Evolutionary conservation across 1,284 basidiomycete species (phyloP).

Genomic region (Amylostereum areolatum): DNA sequence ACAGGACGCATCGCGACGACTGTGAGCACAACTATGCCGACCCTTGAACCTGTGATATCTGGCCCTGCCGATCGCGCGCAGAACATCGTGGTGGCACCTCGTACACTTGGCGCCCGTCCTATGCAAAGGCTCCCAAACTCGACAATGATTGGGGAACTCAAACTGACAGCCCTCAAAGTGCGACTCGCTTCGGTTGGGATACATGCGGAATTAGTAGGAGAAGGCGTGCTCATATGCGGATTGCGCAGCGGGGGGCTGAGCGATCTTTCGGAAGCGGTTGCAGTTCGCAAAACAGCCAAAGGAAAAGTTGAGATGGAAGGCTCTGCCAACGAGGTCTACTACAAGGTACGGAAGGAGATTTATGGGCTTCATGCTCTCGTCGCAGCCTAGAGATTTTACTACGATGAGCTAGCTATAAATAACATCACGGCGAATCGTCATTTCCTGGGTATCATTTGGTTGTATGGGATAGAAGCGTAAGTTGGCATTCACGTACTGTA

Average conservation of each 20-base stretch:
- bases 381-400: slow-evolving; percentile 47
- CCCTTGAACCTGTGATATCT: slow-evolving; percentile 48
- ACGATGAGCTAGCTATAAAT: background rate
- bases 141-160: slow-evolving; percentile 94
- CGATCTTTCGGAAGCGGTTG: slow-evolving; percentile 70
- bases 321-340: slow-evolving; percentile 83
- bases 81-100: slow-evolving; percentile 26
- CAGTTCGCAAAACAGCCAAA: slow-evolving; percentile 80
- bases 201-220: slow-evolving; percentile 87
- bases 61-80: slow-evolving; percentile 17
- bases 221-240: slow-evolving; percentile 93
- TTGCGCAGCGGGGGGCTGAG: slow-evolving; percentile 51
- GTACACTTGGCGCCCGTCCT: slow-evolving; percentile 56
- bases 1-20: slow-evolving; percentile 79
- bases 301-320: slow-evolving; percentile 88
- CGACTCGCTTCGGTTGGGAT: slow-evolving; percentile 71
- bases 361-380: slow-evolving; percentile 87
- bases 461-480: slow-evolving; percentile 5
- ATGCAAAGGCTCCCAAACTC: slow-evolving; percentile 68
- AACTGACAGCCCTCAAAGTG: slow-evolving; percentile 80
- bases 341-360: slow-evolving; percentile 80
- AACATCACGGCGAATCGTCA: no score
- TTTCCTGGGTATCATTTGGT: no score
- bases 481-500: no score
- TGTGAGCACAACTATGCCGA: slow-evolving; percentile 71